phyloP scores from a whole-genome alignment of 129 eudicot genomes.

The Helianthus tuberosus region DNA sequence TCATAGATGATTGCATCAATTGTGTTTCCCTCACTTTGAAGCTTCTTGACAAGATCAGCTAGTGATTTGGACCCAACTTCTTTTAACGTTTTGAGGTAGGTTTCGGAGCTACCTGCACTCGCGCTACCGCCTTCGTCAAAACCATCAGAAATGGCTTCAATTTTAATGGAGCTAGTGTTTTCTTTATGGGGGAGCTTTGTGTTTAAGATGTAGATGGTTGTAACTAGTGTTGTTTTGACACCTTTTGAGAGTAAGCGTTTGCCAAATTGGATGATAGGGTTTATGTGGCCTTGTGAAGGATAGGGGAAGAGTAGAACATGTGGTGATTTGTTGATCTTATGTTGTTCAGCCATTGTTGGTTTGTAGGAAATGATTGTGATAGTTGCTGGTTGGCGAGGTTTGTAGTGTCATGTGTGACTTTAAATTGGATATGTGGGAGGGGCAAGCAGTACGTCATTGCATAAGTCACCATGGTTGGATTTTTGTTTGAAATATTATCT shows the following conservation, averaged over 20 bases:
- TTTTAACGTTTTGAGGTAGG: slow-evolving; percentile 18
- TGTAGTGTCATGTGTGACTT: neutral
- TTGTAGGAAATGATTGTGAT: neutral
- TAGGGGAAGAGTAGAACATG: slow-evolving; percentile 42
- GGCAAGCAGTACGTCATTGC: no score
- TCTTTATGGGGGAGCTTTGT: neutral
- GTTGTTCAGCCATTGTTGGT: slow-evolving; percentile 13
- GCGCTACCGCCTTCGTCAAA: slow-evolving; percentile 9
- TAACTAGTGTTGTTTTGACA: slow-evolving; percentile 33
- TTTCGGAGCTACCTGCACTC: neutral
- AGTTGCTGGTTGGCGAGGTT: neutral
- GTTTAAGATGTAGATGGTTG: slow-evolving; percentile 17
- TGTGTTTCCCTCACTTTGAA: neutral
- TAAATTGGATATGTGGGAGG: neutral
- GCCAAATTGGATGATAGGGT: slow-evolving; percentile 45
- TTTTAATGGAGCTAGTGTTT: neutral
- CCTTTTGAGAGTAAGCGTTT: slow-evolving; percentile 42
- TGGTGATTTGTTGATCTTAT: neutral
- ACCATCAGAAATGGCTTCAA: slow-evolving; percentile 36
- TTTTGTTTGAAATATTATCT: no score
- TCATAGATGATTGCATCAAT: slow-evolving; percentile 44
- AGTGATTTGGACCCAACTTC: slow-evolving; percentile 15
- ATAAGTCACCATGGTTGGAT: no score
- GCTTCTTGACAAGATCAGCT: slow-evolving; percentile 14
- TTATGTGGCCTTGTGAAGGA: slow-evolving; percentile 51